Evolutionary conservation across 306 rosid species (phyloP).

Genomic region (Corylus avellana): DNA sequence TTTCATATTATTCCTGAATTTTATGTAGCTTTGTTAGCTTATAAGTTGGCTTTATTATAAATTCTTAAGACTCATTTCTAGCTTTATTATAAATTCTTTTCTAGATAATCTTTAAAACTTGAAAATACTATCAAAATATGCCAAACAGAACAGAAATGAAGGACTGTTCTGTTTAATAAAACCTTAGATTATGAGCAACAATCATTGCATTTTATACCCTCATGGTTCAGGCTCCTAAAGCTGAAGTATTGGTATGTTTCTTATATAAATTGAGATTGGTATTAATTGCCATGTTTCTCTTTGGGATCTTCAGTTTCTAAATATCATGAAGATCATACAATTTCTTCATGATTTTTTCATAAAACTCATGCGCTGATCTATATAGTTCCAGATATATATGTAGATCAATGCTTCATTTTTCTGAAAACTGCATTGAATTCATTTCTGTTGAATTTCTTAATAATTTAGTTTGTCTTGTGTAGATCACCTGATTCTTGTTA

Average conservation of each 20-base stretch:
- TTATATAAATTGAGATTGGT: constrained; percentile 14
- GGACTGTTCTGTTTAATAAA: too few relatives aligned
- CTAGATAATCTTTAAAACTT: background rate
- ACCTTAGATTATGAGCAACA: too few relatives aligned
- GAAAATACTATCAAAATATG: constrained; percentile 1
- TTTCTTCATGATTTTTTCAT: background rate
- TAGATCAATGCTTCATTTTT: background rate
- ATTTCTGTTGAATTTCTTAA: background rate
- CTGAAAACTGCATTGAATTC: background rate
- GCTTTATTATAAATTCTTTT: background rate
- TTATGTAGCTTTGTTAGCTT: background rate
- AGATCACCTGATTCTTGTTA: background rate
- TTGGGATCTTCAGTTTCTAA: background rate
- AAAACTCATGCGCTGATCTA: background rate
- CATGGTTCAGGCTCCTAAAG: constrained; percentile 88
- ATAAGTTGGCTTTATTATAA: background rate
- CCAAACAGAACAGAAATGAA: background rate
- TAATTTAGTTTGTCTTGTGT: background rate
- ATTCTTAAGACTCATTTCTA: background rate
- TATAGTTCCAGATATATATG: background rate
- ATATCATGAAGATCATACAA: background rate
- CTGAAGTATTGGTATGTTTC: constrained; percentile 59
- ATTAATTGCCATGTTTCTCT: background rate
- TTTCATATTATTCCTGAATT: background rate
- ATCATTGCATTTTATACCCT: constrained; percentile 64